Conservation (phyloP, 2,329 filamentous ascomycete genomes). For the Fonsecaea pedrosoi region DNA sequence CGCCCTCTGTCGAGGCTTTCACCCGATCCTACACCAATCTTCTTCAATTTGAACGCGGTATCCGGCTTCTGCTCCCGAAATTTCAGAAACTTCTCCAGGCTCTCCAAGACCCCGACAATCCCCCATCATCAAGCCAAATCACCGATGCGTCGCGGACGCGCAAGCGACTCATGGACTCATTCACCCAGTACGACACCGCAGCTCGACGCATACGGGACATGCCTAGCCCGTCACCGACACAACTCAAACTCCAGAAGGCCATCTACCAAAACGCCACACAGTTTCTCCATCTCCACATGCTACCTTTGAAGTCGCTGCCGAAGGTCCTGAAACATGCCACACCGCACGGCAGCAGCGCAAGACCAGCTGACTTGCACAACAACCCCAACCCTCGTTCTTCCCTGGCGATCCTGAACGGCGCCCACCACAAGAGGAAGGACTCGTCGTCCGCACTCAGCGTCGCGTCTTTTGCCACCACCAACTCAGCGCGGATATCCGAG, state of each 20-base stretch:
- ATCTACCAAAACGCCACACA: constrained; percentile 81
- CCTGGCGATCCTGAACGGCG: constrained; percentile 62
- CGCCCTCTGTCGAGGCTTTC: constrained; percentile 65
- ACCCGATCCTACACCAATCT: constrained; percentile 78
- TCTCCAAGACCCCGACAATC: constrained; percentile 73
- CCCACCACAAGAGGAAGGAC: constrained; percentile 56
- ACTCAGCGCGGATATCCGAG: constrained; percentile 58
- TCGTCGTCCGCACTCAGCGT: constrained; percentile 61
- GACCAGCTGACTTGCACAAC: constrained; percentile 16
- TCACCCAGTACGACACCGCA: constrained; percentile 83
- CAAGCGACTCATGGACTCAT: constrained; percentile 87
- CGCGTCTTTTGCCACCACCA: constrained; percentile 54
- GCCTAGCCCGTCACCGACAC: constrained; percentile 73
- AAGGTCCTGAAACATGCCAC: constrained; percentile 69
- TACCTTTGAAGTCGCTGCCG: constrained; percentile 79
- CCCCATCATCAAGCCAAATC: constrained; percentile 72
- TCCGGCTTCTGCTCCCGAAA: constrained; percentile 77
- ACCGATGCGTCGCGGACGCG: constrained; percentile 86
- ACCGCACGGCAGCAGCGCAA: constrained; percentile 51
- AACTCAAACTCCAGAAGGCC: constrained; percentile 77
- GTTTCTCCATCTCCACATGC: constrained; percentile 89
- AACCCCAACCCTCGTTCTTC: constrained; percentile 49
- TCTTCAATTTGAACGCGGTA: constrained; percentile 85
- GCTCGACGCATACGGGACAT: constrained; percentile 82
- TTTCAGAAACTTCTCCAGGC: constrained; percentile 79